These are phyloP conservation scores for Porphyrellus cyaneotinctus DNA, from an alignment of 768 basidiomycete genomes.

Conservation along the genomic window DNA sequence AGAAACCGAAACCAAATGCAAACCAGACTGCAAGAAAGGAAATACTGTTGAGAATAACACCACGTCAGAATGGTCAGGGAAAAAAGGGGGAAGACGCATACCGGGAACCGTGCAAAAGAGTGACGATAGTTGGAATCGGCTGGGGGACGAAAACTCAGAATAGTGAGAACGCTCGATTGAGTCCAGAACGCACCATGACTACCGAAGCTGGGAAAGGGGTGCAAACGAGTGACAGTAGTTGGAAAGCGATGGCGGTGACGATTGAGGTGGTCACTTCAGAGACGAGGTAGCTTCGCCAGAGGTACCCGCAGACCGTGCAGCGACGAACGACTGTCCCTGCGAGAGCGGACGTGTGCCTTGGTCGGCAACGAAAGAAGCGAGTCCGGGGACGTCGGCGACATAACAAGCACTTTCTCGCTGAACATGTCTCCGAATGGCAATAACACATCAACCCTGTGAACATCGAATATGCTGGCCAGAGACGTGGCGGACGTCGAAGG, in stretches of 20 bases:
- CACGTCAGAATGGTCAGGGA: background rate
- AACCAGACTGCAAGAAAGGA: background rate
- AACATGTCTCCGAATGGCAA: background rate
- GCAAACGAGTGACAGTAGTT: conserved; percentile 20
- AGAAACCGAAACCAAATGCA: background rate
- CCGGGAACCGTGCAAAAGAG: conserved; percentile 7
- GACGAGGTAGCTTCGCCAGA: background rate
- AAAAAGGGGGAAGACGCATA: background rate
- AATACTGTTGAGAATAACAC: background rate
- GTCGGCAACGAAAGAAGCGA: background rate
- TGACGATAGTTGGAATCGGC: conserved; percentile 15
- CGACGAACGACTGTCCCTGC: conserved; percentile 2
- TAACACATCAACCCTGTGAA: background rate
- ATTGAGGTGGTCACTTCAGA: background rate
- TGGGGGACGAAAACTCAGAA: background rate
- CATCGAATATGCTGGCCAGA: background rate
- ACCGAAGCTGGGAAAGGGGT: background rate
- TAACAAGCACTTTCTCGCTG: background rate
- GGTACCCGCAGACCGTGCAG: background rate
- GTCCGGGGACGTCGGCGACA: background rate
- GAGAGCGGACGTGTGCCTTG: conserved; percentile 1
- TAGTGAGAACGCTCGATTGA: background rate
- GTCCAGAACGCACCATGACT: background rate
- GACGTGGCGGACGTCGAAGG: background rate
- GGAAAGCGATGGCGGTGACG: background rate